Evolutionary conservation across 2,329 filamentous ascomycete genomes (phyloP), one percentile per base, ranked within the genome.

Genomic region (Trichothecium sympodiale): DNA sequence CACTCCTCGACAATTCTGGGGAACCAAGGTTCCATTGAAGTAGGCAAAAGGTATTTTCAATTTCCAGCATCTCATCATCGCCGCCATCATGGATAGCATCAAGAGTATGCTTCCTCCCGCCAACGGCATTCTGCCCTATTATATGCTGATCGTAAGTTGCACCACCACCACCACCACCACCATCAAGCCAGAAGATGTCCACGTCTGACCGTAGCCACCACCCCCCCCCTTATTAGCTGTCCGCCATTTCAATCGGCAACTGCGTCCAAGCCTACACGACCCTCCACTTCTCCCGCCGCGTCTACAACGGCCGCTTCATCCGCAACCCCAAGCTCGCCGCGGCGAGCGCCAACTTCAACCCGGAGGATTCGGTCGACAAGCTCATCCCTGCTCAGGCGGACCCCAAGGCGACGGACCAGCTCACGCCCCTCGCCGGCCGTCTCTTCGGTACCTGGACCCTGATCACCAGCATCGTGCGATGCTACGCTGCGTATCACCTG

Each of bases 391-490:
- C 59, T 17, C 40, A 69, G 57, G 58, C 64, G 36, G 62, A 64
- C 34, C 55, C 62, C 38, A 64, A 64, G 48, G 66, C 59, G 31
- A 50, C 59, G 38, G 72, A 77, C 50, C 73, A 77, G 57, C 74
- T 85, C 38, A 88, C 83, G 5, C 76, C 81, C 5, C 74, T 94
- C 20, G 80, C 78, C 9, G 79, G 79, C 17, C 79, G 85, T 43
- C 77, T 85, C 15, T 94, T 94, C 56, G 87, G 83, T 36, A 91
- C 84, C 20, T 95, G 87, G 80, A 93, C 88, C 0, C 70, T 89
- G 39, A 67, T 94, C 39, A 80, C 82, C 5, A 74, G 77, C 39
- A 64, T 94, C 34, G 71, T 94, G 31, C 76, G 88, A 35, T 63
- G 87, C 45, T 93, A 93, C 53, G 84, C 85, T 4, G 83, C 84